Conservation (phyloP, 1,284 basidiomycete genomes). For the Ustilago nuda region DNA sequence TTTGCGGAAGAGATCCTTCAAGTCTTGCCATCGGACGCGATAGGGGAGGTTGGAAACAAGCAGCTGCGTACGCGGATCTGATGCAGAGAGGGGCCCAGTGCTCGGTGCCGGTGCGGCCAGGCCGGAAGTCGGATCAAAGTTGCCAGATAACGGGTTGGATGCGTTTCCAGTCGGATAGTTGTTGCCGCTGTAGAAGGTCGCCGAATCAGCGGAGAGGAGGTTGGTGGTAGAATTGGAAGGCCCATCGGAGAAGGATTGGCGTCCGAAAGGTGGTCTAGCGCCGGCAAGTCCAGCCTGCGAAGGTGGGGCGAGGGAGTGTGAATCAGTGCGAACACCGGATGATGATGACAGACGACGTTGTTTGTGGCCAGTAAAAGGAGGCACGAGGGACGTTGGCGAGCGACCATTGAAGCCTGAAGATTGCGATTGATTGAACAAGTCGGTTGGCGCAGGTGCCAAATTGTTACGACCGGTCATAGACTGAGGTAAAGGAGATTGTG, state of each 20-base stretch:
- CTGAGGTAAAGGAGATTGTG: constrained; percentile 22
- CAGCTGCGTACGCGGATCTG: constrained; percentile 84
- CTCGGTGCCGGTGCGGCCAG: constrained; percentile 26
- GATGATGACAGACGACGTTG: constrained; percentile 32
- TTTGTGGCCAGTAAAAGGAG: constrained; percentile 12
- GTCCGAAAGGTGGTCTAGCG: constrained; percentile 39
- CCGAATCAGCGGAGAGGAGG: constrained; percentile 16
- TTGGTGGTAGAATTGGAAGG: constrained; percentile 19
- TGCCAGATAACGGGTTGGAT: constrained; percentile 8
- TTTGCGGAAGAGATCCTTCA: constrained; percentile 70
- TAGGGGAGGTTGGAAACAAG: constrained; percentile 69
- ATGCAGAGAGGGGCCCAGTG: constrained; percentile 57
- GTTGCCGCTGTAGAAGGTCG: constrained; percentile 14
- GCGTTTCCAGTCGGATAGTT: constrained; percentile 5
- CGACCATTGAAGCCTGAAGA: constrained; percentile 4
- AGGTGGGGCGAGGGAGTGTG: constrained; percentile 5
- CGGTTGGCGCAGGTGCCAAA: constrained; percentile 13
- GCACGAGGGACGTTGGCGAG: constrained; percentile 15
- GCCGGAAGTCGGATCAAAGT: neutral
- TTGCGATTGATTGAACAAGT: constrained; percentile 9
- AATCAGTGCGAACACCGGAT: constrained; percentile 6
- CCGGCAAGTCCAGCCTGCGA: constrained; percentile 11
- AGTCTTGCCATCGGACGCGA: constrained; percentile 70
- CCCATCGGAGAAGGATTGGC: constrained; percentile 54
- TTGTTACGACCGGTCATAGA: constrained; percentile 1